A percentile compares a stretch with the other conserved stretches of the same genome.
Conservation (phyloP, 768 basidiomycete species). For the Tricholoma terreum region DNA sequence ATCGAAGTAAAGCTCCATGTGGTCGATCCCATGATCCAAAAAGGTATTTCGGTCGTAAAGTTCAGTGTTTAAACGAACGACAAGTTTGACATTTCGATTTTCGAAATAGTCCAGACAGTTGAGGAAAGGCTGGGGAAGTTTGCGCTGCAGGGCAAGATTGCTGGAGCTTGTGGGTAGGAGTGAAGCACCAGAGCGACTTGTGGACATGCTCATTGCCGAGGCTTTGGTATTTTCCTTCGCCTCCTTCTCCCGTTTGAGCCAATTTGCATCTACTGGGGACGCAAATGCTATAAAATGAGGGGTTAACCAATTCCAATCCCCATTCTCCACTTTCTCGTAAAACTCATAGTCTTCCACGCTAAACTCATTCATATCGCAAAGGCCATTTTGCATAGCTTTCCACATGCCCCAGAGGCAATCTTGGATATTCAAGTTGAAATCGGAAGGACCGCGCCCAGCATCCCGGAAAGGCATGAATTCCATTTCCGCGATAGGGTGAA, state of each 20-base stretch:
- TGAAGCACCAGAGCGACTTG: conserved; percentile 14
- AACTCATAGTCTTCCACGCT: conserved; percentile 89
- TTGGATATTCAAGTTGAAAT: conserved; percentile 92
- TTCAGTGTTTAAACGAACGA: conserved; percentile 91
- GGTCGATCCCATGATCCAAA: conserved; percentile 79
- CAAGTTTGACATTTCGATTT: conserved; percentile 80
- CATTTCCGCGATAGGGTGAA: conserved; percentile 87
- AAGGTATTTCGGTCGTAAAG: conserved; percentile 85
- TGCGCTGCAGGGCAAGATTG: conserved; percentile 67
- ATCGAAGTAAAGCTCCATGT: conserved; percentile 93
- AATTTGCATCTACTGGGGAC: conserved; percentile 78
- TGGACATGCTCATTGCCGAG: conserved; percentile 17
- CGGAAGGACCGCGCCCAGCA: conserved; percentile 87
- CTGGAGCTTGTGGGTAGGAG: conserved; percentile 30
- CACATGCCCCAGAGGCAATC: conserved; percentile 87
- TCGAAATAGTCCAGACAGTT: conserved; percentile 95
- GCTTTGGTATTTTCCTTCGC: conserved; percentile 42
- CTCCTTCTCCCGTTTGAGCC: conserved; percentile 76
- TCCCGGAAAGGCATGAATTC: conserved; percentile 97
- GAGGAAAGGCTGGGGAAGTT: conserved; percentile 74
- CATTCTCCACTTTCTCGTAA: conserved; percentile 94
- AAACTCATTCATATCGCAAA: conserved; percentile 95
- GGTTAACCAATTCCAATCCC: conserved; percentile 95
- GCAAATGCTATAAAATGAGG: conserved; percentile 93
- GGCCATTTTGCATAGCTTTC: conserved; percentile 87